A percentile compares a stretch with the other conserved stretches of the same genome.
Conservation (phyloP, 2,329 filamentous ascomycete genomes). For the Colletotrichum gloeosporioides region DNA sequence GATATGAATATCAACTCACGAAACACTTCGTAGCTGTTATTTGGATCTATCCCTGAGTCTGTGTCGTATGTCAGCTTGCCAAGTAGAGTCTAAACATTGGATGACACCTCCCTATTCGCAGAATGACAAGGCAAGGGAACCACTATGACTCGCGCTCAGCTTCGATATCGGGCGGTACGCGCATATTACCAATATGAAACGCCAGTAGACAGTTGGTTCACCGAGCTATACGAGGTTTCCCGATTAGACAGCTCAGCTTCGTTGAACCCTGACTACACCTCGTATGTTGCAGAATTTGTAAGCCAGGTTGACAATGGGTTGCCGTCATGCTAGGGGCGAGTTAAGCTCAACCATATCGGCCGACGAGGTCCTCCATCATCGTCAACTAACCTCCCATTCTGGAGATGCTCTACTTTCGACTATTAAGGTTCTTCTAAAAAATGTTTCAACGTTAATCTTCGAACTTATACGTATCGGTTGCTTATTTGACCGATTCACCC, state of each 20-base stretch:
- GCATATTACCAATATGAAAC: neutral
- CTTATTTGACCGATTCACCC: too few species aligned
- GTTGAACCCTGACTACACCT: neutral
- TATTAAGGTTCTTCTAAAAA: neutral
- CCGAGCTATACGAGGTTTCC: neutral
- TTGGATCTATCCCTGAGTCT: neutral
- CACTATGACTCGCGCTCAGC: neutral
- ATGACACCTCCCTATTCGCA: neutral
- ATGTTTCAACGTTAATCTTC: fast-evolving
- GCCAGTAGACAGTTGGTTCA: neutral
- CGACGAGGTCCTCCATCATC: neutral
- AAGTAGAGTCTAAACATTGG: neutral
- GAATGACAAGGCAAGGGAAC: neutral
- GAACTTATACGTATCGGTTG: fast-evolving
- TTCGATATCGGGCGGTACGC: neutral
- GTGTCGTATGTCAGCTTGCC: neutral
- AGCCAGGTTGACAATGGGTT: neutral
- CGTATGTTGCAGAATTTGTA: neutral
- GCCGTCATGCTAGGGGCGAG: neutral
- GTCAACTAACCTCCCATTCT: neutral
- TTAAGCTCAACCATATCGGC: neutral
- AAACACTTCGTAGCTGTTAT: neutral
- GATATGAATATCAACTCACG: neutral
- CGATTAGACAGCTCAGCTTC: neutral
- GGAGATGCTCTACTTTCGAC: neutral